Conservation (phyloP, 192 early-diverging fungal species). For the Backusella morwellensis region DNA sequence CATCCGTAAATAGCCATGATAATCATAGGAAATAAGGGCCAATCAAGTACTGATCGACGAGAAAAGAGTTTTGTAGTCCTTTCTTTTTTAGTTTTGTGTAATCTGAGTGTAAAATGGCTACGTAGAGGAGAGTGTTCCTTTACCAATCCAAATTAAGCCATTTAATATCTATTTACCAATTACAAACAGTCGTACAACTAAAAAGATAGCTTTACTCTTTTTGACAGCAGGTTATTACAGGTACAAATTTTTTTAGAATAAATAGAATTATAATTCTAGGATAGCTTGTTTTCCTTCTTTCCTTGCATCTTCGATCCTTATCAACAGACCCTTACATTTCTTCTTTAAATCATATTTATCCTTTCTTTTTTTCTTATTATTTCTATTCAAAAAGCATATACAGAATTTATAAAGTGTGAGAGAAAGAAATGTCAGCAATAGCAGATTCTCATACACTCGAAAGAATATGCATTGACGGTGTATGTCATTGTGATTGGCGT, state of each 20-base stretch:
- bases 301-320: background rate
- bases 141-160: background rate
- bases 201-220: background rate
- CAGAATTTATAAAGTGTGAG: background rate
- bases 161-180: background rate
- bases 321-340: background rate
- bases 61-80: background rate
- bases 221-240: background rate
- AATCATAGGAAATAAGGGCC: background rate
- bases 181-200: background rate
- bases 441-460: background rate
- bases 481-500: slow-evolving; percentile 33
- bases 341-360: background rate
- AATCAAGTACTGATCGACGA: background rate
- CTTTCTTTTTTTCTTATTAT: background rate
- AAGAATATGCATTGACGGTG: slow-evolving; percentile 7
- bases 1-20: background rate
- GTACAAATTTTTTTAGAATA: background rate
- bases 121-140: background rate
- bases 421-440: background rate
- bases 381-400: background rate
- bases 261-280: background rate
- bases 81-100: background rate
- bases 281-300: background rate
- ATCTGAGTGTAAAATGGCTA: background rate